Conservation (phyloP, 345 rosid genomes). For the Turnera subulata region DNA sequence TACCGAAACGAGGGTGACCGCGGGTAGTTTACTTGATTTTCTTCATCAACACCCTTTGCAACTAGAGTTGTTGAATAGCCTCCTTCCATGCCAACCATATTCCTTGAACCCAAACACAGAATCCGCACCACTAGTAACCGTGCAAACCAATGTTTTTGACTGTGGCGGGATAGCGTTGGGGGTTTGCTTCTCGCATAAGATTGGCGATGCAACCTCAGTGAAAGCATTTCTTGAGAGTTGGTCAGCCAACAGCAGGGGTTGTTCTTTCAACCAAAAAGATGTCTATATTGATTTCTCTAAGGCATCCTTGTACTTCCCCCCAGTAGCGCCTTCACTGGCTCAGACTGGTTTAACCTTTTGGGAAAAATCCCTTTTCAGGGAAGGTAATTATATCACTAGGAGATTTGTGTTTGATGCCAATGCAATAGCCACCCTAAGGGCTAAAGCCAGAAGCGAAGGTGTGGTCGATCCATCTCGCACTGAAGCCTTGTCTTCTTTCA, state of each 20-base stretch:
- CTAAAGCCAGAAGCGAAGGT: neutral
- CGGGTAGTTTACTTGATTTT: neutral
- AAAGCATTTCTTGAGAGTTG: neutral
- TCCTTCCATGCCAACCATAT: neutral
- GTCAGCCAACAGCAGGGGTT: too few relatives aligned
- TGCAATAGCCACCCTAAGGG: neutral
- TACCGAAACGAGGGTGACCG: neutral
- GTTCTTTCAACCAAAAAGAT: too few relatives aligned
- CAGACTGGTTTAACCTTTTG: too few relatives aligned
- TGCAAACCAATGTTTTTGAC: conserved; percentile 8
- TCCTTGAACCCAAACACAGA: neutral
- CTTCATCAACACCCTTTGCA: neutral
- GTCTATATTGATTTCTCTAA: too few relatives aligned
- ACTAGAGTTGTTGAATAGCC: neutral
- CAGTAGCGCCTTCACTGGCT: too few relatives aligned
- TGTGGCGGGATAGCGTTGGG: conserved; percentile 18
- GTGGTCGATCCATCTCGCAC: neutral
- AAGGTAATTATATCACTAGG: neutral
- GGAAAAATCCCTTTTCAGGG: too few relatives aligned
- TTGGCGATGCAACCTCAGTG: neutral
- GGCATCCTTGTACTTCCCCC: too few relatives aligned
- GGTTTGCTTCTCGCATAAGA: conserved; percentile 6
- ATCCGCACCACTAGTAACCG: conserved; percentile 1
- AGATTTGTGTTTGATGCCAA: conserved; percentile 6
- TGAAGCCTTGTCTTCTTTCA: conserved; percentile 5